Evolutionary conservation across 192 early-diverging fungal species (phyloP).

Genomic region (Diversispora eburnea): DNA sequence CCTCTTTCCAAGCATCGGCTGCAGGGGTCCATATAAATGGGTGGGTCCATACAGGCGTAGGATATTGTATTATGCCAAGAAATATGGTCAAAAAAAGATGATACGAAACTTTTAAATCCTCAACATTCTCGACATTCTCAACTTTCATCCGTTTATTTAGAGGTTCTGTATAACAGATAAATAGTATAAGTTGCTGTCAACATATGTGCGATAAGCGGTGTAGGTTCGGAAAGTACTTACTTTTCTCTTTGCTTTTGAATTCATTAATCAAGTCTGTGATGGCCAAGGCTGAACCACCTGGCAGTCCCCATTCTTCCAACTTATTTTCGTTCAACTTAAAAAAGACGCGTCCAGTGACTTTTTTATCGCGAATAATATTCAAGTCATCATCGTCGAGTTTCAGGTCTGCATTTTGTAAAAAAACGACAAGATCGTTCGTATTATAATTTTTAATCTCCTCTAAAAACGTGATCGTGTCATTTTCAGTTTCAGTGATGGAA

Average conservation of each 20-base stretch:
- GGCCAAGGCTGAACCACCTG: background rate
- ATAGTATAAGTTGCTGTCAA: background rate
- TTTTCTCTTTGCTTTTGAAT: slow-evolving; percentile 17
- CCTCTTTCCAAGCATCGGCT: slow-evolving; percentile 15
- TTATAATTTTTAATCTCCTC: too few relatives aligned
- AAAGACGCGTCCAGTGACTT: slow-evolving; percentile 18
- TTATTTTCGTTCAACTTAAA: slow-evolving; percentile 6
- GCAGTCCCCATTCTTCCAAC: background rate
- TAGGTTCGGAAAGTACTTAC: slow-evolving; percentile 1
- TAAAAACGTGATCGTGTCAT: too few relatives aligned
- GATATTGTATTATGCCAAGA: slow-evolving; percentile 8
- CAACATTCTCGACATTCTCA: background rate
- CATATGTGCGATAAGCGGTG: background rate
- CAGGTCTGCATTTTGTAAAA: too few relatives aligned
- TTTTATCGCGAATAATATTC: slow-evolving; percentile 14
- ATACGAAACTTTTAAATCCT: background rate
- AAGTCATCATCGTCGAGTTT: slow-evolving; percentile 27
- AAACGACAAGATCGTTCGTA: too few relatives aligned
- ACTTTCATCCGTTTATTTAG: slow-evolving; percentile 5
- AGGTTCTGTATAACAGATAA: slow-evolving; percentile 12
- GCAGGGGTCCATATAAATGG: slow-evolving; percentile 16
- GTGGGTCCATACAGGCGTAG: slow-evolving; percentile 16
- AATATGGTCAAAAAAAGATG: background rate
- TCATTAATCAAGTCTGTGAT: slow-evolving; percentile 6
- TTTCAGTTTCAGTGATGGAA: too few relatives aligned